Base-by-base conservation (phyloP, 2,329 filamentous ascomycete genomes). In the Alternaria viburni region DNA sequence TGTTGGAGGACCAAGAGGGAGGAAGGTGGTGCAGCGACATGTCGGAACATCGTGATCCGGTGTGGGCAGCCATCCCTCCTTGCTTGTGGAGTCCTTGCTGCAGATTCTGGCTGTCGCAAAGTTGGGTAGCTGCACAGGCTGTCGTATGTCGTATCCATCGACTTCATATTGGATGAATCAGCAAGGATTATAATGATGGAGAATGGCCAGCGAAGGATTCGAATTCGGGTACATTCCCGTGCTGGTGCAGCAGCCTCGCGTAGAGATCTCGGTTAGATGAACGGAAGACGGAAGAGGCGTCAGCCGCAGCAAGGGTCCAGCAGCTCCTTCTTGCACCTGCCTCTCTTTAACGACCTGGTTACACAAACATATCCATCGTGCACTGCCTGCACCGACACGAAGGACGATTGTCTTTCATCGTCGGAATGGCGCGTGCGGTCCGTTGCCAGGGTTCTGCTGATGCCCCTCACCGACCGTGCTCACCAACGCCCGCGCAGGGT, bases 241-340 rank as follows among this genome's bases (percentile, higher is more conserved):
- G 52, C 25, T 6, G n/a, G 12, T 41, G 8, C 10, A 41, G 17
- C 21, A 43, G 21, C 51, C 52, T 36, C 52, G 52, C 52, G n/a
- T 17, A 23, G 12, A 30, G 54, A 44, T 52, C 28, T 55, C 47
- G 36, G 26, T 51, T 43, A 55, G 21, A 43, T n/a, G 57, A 54
- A 19, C 57, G 57, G 43, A 49, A 11, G 19, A 25, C 58, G 52
- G 51, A 50, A 44, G 30, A 54, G 58, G 51, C 58, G 21, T 44
- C 32, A 28, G 6, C 21, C 32, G 36, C 15, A 54, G 9, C 11
- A 26, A 52, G 30, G 56, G 23, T 52, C 49, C 23, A 51, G 11
- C 21, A 54, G 32, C 52, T 44, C 36, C 5, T 44, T 44, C 15
- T 21, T 47, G 44, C 44, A 47, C 44, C 44, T 41, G n/a, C 36